phyloP scores from a whole-genome alignment of 208 protist species.

The Vickermania spadyakhi region DNA sequence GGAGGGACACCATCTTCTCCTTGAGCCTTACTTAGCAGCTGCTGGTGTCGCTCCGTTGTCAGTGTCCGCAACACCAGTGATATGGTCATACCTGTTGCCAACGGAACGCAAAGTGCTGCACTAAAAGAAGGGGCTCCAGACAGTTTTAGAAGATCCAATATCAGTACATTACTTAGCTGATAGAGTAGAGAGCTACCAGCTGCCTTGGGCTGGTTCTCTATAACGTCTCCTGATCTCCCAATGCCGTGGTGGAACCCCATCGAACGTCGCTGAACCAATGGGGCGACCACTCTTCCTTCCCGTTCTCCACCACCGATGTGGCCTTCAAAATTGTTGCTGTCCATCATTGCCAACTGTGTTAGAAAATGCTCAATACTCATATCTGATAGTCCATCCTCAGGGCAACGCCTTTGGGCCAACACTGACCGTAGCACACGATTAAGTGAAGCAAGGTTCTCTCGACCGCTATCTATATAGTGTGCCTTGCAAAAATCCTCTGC shows the following conservation, averaged over 20 bases:
- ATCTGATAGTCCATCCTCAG: slow-evolving; percentile 83
- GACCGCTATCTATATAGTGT: slow-evolving; percentile 38
- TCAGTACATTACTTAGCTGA: slow-evolving; percentile 86
- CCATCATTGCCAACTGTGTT: slow-evolving; percentile 91
- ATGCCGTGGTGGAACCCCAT: slow-evolving; percentile 93
- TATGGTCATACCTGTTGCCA: slow-evolving; percentile 95
- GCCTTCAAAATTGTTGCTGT: slow-evolving; percentile 83
- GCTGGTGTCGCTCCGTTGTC: slow-evolving; percentile 12
- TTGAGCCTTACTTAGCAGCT: neutral
- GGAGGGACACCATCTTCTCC: no score
- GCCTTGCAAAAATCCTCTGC: slow-evolving; percentile 32
- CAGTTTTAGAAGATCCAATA: slow-evolving; percentile 63
- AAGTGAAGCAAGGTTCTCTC: slow-evolving; percentile 30
- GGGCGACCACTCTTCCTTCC: slow-evolving; percentile 88
- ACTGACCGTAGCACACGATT: slow-evolving; percentile 33
- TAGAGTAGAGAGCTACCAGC: slow-evolving; percentile 94
- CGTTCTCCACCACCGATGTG: slow-evolving; percentile 95
- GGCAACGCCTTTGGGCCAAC: slow-evolving; percentile 83
- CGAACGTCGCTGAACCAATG: slow-evolving; percentile 78
- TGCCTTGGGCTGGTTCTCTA: slow-evolving; percentile 95
- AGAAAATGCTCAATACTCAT: slow-evolving; percentile 82
- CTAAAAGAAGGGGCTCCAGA: slow-evolving; percentile 34
- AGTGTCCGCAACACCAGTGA: slow-evolving; percentile 70
- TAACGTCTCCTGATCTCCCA: slow-evolving; percentile 92
- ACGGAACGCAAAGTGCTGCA: slow-evolving; percentile 85